Conservation (phyloP, 2,329 filamentous ascomycete genomes). For the Fusarium sp. region DNA sequence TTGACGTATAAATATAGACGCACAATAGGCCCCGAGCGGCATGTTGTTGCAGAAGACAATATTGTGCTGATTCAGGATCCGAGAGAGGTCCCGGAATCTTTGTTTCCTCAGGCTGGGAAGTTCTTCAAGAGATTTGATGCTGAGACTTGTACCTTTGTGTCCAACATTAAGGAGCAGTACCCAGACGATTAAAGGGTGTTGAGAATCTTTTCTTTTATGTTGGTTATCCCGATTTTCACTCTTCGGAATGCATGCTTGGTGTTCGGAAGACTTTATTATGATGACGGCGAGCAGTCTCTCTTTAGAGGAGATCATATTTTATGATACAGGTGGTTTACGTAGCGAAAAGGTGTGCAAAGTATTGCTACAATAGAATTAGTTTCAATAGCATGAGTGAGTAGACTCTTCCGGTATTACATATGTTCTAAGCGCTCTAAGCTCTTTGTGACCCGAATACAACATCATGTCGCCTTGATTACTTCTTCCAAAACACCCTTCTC, state of each 20-base stretch:
- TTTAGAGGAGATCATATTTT: not conserved
- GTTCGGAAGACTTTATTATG: not conserved
- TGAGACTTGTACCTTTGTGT: conserved; percentile 75
- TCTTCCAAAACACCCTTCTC: conserved; percentile 69
- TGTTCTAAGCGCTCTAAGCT: not conserved
- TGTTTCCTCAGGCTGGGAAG: conserved; percentile 78
- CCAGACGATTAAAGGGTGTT: conserved; percentile 75
- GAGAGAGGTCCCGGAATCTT: conserved; percentile 59
- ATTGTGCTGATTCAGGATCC: conserved; percentile 68
- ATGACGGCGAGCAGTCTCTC: not conserved
- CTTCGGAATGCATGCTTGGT: conserved; percentile 1
- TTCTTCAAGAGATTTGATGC: conserved; percentile 89
- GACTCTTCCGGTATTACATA: not conserved
- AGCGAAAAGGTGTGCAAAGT: not conserved
- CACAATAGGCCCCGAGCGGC: conserved; percentile 47
- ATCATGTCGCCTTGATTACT: conserved; percentile 42
- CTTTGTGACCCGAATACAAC: not conserved
- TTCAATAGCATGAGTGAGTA: conserved; percentile 1
- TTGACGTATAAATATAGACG: conserved; percentile 37
- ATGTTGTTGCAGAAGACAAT: conserved; percentile 72
- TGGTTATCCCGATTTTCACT: not conserved
- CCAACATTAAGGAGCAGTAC: conserved; percentile 82
- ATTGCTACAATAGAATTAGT: conserved; percentile 4
- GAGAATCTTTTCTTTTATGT: not conserved
- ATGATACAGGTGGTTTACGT: not conserved